Base-by-base conservation (phyloP, 179 eudicot genomes). In the Silene noctiflora region DNA sequence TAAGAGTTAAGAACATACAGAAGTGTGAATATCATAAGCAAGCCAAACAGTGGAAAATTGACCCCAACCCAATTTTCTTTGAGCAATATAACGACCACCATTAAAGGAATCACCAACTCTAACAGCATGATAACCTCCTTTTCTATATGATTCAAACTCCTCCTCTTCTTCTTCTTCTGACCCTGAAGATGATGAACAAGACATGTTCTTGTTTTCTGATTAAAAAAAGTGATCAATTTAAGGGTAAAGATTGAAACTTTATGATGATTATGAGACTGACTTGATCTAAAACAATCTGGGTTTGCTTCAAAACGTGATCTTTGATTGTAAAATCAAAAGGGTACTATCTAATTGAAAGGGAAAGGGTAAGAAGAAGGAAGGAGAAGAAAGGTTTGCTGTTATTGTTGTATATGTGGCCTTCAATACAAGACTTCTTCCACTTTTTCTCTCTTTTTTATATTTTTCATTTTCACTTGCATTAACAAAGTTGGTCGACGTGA, bases 11-110 rank as follows among this genome's bases (percentile, higher is more conserved):
- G 6, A 67, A 74, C 84, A 74, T 88, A 94, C 97, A 70, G 91
- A 83, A 48, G 84, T 80, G 14, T 58, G 86, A 31, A 89, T 88
- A 61, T 92, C 98, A 82, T 82, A 94, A 76, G 98, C 92, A 73
- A 92, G 94, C 98, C 98, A 92, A 72, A 92, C 98, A 80, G 98
- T 94, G 67, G 98, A 94, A 79, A 94, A 94, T 69, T 92, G 87
- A 27, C 98, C 98, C 98, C 98, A 94, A 8, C 98, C 98, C 59
- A 94, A 87, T 78, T 94, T 94, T 61, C 95, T 81, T 76, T 94
- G 98, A 11, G 97, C 98, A 79, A 94, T 83, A 77, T 92, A 94
- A 7, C 97, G 89, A 10, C 97, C 98, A 35, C 79, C 83, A 82
- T 86, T 81, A 81, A 94, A 94, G 6, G 89, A 74, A 87, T 94